Percentiles rank a stretch among this genome's conserved stretches.
Evolutionary conservation across 176 grass and related monocot species (phyloP).

Genomic region (Oryza longistaminata): DNA sequence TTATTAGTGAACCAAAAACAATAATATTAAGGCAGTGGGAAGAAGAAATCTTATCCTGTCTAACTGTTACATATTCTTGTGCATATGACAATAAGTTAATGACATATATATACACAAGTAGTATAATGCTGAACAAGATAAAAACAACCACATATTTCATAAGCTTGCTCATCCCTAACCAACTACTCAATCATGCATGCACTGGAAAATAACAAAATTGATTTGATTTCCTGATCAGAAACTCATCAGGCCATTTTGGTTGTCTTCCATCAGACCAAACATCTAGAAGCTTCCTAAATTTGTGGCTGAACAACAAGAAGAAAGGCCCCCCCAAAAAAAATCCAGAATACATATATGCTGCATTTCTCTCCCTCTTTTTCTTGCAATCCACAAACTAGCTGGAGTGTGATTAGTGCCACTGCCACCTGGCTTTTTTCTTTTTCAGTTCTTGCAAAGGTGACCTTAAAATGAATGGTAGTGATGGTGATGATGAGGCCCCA

Average conservation of each 20-base stretch:
- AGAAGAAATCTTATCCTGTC: background rate
- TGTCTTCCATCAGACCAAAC: background rate
- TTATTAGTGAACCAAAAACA: background rate
- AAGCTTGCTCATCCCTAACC: background rate
- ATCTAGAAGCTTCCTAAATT: background rate
- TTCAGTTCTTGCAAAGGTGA: background rate
- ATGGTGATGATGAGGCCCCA: background rate
- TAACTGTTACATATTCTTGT: background rate
- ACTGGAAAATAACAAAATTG: background rate
- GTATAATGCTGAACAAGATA: background rate
- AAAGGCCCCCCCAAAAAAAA: too few relatives aligned
- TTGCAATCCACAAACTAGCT: background rate
- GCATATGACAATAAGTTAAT: background rate
- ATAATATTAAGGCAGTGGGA: background rate
- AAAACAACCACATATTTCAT: background rate
- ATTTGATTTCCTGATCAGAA: background rate
- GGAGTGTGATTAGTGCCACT: slow-evolving; percentile 19
- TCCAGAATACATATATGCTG: background rate
- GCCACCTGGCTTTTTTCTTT: slow-evolving; percentile 14
- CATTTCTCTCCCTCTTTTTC: background rate
- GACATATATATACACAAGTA: background rate
- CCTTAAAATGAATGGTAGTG: slow-evolving; percentile 2
- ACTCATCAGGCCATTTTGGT: background rate
- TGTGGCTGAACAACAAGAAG: background rate
- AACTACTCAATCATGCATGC: background rate